Base-by-base conservation (phyloP, 2,329 filamentous ascomycete genomes). In the Claviceps capensis region DNA sequence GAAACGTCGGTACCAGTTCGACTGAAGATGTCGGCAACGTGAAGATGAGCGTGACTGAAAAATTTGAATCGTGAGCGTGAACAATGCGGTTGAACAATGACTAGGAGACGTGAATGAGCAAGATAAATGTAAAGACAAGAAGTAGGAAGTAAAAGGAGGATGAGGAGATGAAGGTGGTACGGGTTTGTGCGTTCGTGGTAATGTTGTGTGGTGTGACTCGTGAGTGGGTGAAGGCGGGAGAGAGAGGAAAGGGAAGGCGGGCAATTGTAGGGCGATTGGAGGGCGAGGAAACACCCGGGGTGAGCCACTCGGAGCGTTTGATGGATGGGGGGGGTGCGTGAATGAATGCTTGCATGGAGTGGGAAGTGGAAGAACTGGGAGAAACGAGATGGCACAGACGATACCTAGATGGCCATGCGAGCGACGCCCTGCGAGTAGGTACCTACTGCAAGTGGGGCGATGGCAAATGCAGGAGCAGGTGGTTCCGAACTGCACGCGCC, bases 401-500 rank as follows among this genome's bases (percentile, higher is more conserved):
- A 14, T 49, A 43, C 48, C 26, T 4, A 16, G n/a, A 36, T 13
- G 23, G 5, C 38, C n/a, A 34, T 4, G 48, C 23, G 23, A 19
- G n/a, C 4, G 3, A 23, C 9, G 26, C 48, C 26, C 4, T 11
- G 8, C 26, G 36, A 40, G 23, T 26, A 42, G 48, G 40, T 42
- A 42, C n/a, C n/a, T 19, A 30, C 37, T 5, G 47, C 36, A 44
- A 45, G 42, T 52, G 42, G 54, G 52, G 48, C 53, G 54, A 55
- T 55, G 59, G 57, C 42, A 42, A 47, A 19, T 42, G 42, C 42
- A 26, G 42, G 45, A 8, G 23, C 26, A 37, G 45, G 43, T 43
- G 45, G 30, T 34, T 34, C 30, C 30, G 30, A 34, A 34, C 9
- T 34, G 30, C 30, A 34, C 30, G 30, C 30, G 30, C 30, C 30